These are phyloP conservation scores for Globisporangium middletonii DNA, from an alignment of 352 stramenopile species.

Conservation along the genomic window DNA sequence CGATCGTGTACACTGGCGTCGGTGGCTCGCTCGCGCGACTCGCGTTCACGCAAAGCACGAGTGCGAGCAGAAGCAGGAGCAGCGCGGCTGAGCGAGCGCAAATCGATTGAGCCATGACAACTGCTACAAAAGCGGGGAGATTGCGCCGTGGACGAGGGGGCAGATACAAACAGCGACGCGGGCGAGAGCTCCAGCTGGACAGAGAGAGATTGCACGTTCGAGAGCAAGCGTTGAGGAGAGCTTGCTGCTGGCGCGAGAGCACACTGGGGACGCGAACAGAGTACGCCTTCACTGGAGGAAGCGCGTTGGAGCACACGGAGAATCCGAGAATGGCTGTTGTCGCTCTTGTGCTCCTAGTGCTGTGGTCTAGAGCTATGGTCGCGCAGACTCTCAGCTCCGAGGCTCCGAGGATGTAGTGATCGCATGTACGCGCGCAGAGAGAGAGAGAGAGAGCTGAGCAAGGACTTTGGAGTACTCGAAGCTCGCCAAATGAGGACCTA, in stretches of 20 bases:
- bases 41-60: not conserved
- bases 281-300: conserved; percentile 8
- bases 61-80: not conserved
- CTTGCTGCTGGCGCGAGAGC: too few species aligned
- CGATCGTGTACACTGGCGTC: conserved; percentile 12
- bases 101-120: too few species aligned
- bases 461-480: too few species aligned
- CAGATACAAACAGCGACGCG: too few species aligned
- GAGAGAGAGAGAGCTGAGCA: too few species aligned
- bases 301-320: conserved; percentile 1
- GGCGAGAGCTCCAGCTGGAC: not conserved
- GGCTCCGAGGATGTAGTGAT: too few species aligned
- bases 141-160: too few species aligned
- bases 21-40: not conserved
- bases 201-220: not conserved
- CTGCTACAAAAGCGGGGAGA: too few species aligned
- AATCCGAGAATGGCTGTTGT: conserved; percentile 6
- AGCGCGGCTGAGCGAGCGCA: not conserved
- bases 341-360: not conserved
- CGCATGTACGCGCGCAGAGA: too few species aligned
- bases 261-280: not conserved
- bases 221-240: not conserved
- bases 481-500: too few species aligned
- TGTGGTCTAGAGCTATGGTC: too few species aligned
- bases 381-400: too few species aligned